Conservation (phyloP, 2,329 filamentous ascomycete genomes). For the Penicillium carneum region DNA sequence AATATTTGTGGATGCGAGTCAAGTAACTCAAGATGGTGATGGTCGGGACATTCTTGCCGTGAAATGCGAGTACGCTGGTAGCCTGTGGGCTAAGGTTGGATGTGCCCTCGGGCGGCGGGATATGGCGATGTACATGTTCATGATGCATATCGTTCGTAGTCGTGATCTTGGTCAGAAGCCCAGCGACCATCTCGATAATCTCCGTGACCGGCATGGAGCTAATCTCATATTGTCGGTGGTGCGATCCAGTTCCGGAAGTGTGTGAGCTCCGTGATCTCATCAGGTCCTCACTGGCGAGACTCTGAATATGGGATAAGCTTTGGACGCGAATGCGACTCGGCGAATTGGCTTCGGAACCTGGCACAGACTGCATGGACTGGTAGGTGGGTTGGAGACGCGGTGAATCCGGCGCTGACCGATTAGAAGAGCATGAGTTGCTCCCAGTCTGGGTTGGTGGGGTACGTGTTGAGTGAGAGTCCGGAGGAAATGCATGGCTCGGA, state of each 20-base stretch:
- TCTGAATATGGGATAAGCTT: constrained; percentile 89
- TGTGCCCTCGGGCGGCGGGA: constrained; percentile 67
- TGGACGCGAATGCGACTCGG: constrained; percentile 77
- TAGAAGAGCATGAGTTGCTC: constrained; percentile 37
- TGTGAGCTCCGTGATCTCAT: constrained; percentile 61
- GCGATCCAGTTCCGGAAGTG: constrained; percentile 53
- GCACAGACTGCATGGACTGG: constrained; percentile 53
- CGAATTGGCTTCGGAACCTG: constrained; percentile 54
- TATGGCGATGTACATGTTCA: constrained; percentile 81
- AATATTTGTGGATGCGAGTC: constrained; percentile 97
- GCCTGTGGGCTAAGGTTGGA: constrained; percentile 68
- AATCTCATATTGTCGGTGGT: constrained; percentile 82
- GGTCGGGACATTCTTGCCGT: constrained; percentile 95
- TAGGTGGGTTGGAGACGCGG: constrained; percentile 56
- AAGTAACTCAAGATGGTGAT: constrained; percentile 97
- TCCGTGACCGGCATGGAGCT: constrained; percentile 96
- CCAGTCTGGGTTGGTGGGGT: constrained; percentile 34
- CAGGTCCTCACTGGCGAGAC: constrained; percentile 80
- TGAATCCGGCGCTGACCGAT: constrained; percentile 53
- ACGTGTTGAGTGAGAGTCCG: constrained; percentile 31
- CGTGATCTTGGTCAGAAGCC: constrained; percentile 93
- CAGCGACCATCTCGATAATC: constrained; percentile 98
- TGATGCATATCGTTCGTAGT: constrained; percentile 95
- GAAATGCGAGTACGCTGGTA: constrained; percentile 86
- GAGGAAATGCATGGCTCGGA: constrained; percentile 36